Conservation (phyloP, 208 protist species). For the Zelonia costaricensis region DNA sequence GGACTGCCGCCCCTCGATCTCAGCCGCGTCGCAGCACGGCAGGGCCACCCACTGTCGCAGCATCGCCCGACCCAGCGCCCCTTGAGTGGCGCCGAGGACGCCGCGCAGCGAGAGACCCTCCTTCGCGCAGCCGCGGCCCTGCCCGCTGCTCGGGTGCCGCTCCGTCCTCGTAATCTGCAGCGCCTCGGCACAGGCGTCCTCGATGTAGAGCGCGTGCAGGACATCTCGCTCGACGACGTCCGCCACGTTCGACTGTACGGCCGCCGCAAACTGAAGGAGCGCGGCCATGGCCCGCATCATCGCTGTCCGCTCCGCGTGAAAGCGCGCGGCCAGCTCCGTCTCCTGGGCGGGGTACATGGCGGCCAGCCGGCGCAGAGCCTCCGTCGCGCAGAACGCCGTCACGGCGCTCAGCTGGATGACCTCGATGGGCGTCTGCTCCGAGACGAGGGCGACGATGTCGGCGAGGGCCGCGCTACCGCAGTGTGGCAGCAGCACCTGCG, state of each 20-base stretch:
- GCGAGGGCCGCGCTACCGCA: constrained; percentile 27
- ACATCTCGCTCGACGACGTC: constrained; percentile 71
- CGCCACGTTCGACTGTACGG: constrained; percentile 52
- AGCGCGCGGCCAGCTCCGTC: constrained; percentile 49
- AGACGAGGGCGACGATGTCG: constrained; percentile 35
- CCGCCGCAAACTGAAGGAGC: constrained; percentile 50
- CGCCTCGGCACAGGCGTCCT: constrained; percentile 39
- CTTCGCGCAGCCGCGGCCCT: constrained; percentile 73
- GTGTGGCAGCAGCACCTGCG: constrained; percentile 51
- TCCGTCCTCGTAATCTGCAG: constrained; percentile 82
- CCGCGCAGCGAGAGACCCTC: constrained; percentile 82
- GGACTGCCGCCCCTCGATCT: constrained; percentile 60
- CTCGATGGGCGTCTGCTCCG: constrained; percentile 13
- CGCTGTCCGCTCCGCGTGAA: constrained; percentile 40
- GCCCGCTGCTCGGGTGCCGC: constrained; percentile 73
- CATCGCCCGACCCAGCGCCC: constrained; percentile 46
- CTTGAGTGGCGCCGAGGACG: constrained; percentile 57
- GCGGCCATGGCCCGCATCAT: constrained; percentile 83
- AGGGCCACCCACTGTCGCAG: constrained; percentile 82
- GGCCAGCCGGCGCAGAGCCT: constrained; percentile 37
- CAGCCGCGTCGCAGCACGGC: constrained; percentile 49
- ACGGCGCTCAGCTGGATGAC: constrained; percentile 37
- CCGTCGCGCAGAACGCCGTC: constrained; percentile 39
- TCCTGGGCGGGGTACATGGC: constrained; percentile 54
- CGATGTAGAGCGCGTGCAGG: constrained; percentile 58